Evolutionary conservation across 2,329 filamentous ascomycete species (phyloP).

Genomic region (Neodidymelliopsis sp.): DNA sequence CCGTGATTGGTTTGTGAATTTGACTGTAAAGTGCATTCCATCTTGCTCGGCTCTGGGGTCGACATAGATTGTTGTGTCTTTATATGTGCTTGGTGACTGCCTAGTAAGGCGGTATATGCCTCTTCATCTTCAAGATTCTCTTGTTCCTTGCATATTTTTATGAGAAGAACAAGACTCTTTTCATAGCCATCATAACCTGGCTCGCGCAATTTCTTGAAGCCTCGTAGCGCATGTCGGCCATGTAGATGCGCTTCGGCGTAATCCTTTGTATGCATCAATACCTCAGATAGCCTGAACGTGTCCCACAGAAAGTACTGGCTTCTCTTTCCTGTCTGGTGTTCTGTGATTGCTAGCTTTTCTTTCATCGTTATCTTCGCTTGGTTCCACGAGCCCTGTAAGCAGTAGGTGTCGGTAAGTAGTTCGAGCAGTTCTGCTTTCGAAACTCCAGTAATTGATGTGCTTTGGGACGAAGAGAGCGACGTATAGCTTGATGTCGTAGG

Average conservation of each 20-base stretch:
- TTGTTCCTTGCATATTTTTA: conserved; percentile 25
- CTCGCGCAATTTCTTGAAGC: conserved; percentile 27
- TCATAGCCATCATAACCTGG: conserved; percentile 21
- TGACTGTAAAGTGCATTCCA: too few species aligned
- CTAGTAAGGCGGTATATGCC: conserved; percentile 26
- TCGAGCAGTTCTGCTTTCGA: conserved; percentile 24
- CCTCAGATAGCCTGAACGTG: conserved; percentile 20
- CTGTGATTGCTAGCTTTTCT: conserved; percentile 29
- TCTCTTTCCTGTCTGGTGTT: conserved; percentile 26
- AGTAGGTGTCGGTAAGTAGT: conserved; percentile 22
- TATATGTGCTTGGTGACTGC: conserved; percentile 6
- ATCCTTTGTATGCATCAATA: conserved; percentile 27
- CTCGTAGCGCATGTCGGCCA: conserved; percentile 25
- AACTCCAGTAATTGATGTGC: conserved; percentile 7
- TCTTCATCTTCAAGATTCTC: conserved; percentile 30
- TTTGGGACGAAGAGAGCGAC: conserved; percentile 16
- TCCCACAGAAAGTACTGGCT: conserved; percentile 26
- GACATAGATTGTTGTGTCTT: background rate
- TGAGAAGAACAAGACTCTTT: conserved; percentile 21
- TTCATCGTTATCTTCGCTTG: conserved; percentile 26
- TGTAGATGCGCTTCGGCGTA: conserved; percentile 31
- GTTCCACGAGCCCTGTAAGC: conserved; percentile 16
- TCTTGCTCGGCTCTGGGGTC: background rate
- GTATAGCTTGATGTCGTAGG: conserved; percentile 16
- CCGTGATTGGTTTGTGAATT: too few species aligned